phyloP scores from a whole-genome alignment of 2,329 filamentous ascomycete species.

The Furcasterigmium sp. region DNA sequence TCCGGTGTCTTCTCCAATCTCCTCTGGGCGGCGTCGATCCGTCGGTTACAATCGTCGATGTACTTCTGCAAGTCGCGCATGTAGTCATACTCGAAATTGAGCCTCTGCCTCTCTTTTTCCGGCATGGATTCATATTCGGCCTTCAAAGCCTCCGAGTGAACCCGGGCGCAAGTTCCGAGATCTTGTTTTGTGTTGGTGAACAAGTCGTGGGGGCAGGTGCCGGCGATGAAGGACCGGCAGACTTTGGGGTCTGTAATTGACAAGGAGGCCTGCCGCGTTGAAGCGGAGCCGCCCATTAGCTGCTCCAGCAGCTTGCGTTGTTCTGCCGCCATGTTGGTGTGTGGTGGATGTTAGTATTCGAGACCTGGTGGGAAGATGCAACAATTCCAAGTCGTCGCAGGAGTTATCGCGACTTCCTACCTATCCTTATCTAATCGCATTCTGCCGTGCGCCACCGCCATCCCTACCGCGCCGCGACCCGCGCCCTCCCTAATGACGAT shows the following conservation, averaged over 20 bases:
- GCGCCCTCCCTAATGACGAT: too few relatives aligned
- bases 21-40: slow-evolving; percentile 86
- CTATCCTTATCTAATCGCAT: slow-evolving; percentile 10
- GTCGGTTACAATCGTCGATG: slow-evolving; percentile 91
- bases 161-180: slow-evolving; percentile 79
- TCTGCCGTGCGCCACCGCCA: slow-evolving; percentile 13
- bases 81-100: slow-evolving; percentile 95
- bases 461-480: not conserved
- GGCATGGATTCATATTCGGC: slow-evolving; percentile 77
- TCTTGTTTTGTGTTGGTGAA: slow-evolving; percentile 99
- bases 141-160: slow-evolving; percentile 85
- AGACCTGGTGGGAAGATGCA: not conserved
- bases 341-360: not conserved
- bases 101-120: slow-evolving; percentile 65
- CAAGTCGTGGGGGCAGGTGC: slow-evolving; percentile 55
- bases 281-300: slow-evolving; percentile 74
- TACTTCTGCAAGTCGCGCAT: slow-evolving; percentile 93
- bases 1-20: slow-evolving; percentile 95
- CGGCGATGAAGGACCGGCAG: slow-evolving; percentile 14
- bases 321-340: slow-evolving; percentile 79
- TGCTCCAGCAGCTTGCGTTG: slow-evolving; percentile 98
- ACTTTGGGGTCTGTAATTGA: slow-evolving; percentile 67
- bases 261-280: slow-evolving; percentile 72
- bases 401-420: too few relatives aligned
- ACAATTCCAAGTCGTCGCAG: too few relatives aligned